Conservation (phyloP, 108 stramenopile genomes). For the Cyclotella cryptica region DNA sequence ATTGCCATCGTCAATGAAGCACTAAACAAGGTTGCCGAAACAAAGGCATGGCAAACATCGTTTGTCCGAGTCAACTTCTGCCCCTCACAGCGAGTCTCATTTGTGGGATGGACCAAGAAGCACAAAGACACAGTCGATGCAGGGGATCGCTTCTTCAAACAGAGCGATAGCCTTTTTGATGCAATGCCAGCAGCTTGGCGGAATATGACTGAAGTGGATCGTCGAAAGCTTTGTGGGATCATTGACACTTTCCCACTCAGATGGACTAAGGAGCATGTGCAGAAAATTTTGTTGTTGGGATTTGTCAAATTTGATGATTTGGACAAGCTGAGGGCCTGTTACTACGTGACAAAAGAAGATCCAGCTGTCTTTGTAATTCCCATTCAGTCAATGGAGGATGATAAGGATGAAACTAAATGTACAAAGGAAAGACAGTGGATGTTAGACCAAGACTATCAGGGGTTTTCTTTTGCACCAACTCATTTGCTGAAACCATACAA, state of each 20-base stretch:
- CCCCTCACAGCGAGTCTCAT: neutral
- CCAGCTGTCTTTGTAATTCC: neutral
- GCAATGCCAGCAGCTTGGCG: neutral
- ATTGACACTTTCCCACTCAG: neutral
- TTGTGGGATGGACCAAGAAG: neutral
- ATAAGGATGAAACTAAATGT: neutral
- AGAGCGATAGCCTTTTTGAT: neutral
- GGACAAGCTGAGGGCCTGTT: neutral
- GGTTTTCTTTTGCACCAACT: neutral
- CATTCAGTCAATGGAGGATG: neutral
- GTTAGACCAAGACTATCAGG: neutral
- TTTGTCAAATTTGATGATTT: slow-evolving; percentile 1
- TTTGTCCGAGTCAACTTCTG: neutral
- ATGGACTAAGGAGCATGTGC: neutral
- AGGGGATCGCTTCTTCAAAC: neutral
- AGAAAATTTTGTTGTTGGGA: neutral
- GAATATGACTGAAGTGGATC: neutral
- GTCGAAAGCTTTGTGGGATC: neutral
- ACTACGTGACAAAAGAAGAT: neutral
- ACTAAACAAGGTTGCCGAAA: neutral
- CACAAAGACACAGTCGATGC: neutral
- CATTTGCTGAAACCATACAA: neutral
- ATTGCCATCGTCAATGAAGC: neutral
- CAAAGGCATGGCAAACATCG: neutral
- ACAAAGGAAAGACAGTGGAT: neutral